Evolutionary conservation across 768 basidiomycete species (phyloP).

Genomic region (Chalciporus sphaerocephalus): DNA sequence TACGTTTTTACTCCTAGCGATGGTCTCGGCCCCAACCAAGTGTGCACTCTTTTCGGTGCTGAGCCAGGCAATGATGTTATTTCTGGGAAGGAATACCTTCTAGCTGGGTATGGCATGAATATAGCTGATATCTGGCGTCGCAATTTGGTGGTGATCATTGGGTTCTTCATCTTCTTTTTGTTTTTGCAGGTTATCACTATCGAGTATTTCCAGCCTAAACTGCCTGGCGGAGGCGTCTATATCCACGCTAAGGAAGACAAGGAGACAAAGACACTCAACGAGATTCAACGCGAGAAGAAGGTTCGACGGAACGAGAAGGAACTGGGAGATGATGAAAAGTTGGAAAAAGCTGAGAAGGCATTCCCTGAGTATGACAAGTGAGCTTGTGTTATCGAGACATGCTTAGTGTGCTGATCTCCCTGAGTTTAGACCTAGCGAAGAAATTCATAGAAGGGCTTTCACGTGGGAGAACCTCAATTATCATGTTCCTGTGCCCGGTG

Average conservation of each 20-base stretch:
- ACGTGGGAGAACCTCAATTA: conserved; percentile 76
- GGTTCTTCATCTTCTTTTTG: conserved; percentile 67
- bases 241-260: conserved; percentile 58
- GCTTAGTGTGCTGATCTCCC: conserved; percentile 1
- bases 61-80: conserved; percentile 38
- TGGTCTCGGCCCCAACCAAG: conserved; percentile 36
- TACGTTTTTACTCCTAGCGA: background rate
- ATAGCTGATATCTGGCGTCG: conserved; percentile 57
- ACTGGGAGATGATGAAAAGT: conserved; percentile 24
- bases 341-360: too few relatives aligned
- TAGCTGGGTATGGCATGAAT: conserved; percentile 44
- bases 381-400: background rate
- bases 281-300: conserved; percentile 49
- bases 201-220: conserved; percentile 53
- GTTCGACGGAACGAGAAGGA: conserved; percentile 33
- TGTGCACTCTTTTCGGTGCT: conserved; percentile 42
- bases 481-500: conserved; percentile 43
- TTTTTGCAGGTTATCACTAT: conserved; percentile 62
- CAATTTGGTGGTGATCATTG: conserved; percentile 67
- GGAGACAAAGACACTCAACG: conserved; percentile 54
- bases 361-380: conserved; percentile 15
- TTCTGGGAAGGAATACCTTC: conserved; percentile 35
- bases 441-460: conserved; percentile 49
- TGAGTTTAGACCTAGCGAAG: background rate
- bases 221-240: conserved; percentile 38